phyloP scores from a whole-genome alignment of 2,329 filamentous ascomycete genomes.

The Pseudogymnoascus sp. region DNA sequence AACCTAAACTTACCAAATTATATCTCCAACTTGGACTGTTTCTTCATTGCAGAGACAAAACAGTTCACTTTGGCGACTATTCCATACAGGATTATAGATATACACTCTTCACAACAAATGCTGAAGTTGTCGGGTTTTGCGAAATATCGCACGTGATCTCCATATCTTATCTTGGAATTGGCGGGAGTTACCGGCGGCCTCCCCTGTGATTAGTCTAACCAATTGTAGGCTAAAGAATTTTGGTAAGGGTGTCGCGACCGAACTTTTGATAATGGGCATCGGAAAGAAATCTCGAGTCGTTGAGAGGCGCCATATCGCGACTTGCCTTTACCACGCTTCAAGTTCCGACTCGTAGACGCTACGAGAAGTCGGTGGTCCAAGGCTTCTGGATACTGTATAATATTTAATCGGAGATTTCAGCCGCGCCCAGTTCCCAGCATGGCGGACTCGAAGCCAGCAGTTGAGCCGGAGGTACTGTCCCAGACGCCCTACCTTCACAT shows the following conservation, averaged over 20 bases:
- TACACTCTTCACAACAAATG: neutral
- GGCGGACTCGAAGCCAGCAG: constrained; percentile 21
- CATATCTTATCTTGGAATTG: neutral
- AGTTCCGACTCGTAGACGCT: neutral
- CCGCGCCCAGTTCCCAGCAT: constrained; percentile 1
- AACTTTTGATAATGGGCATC: constrained; percentile 4
- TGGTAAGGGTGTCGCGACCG: constrained; percentile 6
- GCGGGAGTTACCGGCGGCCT: neutral
- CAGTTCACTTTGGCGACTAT: neutral
- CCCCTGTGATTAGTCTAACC: constrained; percentile 6
- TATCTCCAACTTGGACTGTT: neutral
- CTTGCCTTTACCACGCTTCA: neutral
- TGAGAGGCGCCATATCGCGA: neutral
- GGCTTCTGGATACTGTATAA: neutral
- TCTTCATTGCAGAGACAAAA: neutral
- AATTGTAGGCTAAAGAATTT: constrained; percentile 1
- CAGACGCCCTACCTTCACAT: neutral
- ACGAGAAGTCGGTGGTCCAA: neutral
- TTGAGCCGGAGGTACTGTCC: constrained; percentile 16
- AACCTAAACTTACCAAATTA: neutral
- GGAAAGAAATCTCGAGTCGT: neutral
- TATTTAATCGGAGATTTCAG: neutral
- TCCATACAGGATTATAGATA: neutral
- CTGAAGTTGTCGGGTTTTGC: neutral
- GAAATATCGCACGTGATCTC: neutral